phyloP scores from a whole-genome alignment of 1,284 basidiomycete species.

The Fomitopsis betulina region DNA sequence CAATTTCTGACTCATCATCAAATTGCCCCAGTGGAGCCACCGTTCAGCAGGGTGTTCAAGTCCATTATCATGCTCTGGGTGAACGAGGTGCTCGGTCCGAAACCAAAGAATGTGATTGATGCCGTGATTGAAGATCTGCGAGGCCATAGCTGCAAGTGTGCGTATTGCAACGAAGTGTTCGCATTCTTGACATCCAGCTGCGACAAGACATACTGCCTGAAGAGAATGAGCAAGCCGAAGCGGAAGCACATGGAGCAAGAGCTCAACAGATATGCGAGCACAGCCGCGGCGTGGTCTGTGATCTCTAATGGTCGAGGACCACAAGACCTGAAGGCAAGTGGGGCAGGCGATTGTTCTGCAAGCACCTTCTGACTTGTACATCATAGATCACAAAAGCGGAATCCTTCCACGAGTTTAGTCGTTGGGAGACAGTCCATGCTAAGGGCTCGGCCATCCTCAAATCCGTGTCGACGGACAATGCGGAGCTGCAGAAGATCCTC shows the following conservation, averaged over 20 bases:
- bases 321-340: neutral
- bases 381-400: neutral
- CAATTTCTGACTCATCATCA: neutral
- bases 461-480: constrained; percentile 5
- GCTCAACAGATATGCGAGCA: neutral
- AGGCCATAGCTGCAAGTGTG: neutral
- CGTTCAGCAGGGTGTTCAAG: neutral
- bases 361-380: neutral
- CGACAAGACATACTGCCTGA: neutral
- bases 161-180: neutral
- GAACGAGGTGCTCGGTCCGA: neutral
- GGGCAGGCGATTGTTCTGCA: neutral
- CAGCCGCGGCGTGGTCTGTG: neutral
- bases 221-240: neutral
- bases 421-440: neutral
- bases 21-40: neutral
- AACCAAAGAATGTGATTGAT: neutral
- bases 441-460: neutral
- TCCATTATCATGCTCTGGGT: neutral
- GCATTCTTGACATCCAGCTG: neutral
- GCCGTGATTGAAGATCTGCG: neutral
- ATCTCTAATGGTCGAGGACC: neutral
- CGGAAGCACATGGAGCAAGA: neutral
- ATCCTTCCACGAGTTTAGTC: neutral
- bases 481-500: neutral